phyloP scores from a whole-genome alignment of 2,329 filamentous ascomycete genomes.

The Ascochyta rabiei region DNA sequence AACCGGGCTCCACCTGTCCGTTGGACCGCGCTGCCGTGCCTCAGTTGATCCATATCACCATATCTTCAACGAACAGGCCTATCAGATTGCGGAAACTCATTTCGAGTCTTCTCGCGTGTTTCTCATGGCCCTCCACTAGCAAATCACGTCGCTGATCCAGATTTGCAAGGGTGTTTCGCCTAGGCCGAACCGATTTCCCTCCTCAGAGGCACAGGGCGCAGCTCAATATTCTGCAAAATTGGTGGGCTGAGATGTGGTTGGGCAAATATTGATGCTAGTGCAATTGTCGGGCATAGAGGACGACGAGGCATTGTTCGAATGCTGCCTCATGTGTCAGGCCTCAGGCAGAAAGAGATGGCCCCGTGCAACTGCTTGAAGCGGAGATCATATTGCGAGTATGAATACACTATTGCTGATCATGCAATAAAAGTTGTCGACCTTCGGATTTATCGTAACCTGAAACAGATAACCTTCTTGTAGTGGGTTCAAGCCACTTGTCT shows the following conservation, averaged over 20 bases:
- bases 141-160: constrained; percentile 15
- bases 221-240: not conserved
- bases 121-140: constrained; percentile 7
- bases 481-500: constrained; percentile 9
- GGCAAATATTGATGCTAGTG: constrained; percentile 13
- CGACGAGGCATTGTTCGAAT: constrained; percentile 7
- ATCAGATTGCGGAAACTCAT: constrained; percentile 7
- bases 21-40: constrained; percentile 5
- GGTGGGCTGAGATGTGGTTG: constrained; percentile 37
- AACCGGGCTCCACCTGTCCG: constrained; percentile 1
- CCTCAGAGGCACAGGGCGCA: not conserved
- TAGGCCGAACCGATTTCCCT: constrained; percentile 5
- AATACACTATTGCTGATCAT: not conserved
- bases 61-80: constrained; percentile 1
- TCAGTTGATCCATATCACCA: not conserved
- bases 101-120: constrained; percentile 21
- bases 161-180: constrained; percentile 2
- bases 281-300: constrained; percentile 3
- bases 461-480: constrained; percentile 4
- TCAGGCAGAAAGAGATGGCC: constrained; percentile 2
- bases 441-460: constrained; percentile 9
- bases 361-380: not conserved
- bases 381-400: not conserved
- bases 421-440: not conserved
- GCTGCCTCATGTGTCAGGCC: not conserved